Base-by-base conservation (phyloP, 1,284 basidiomycete genomes). In the Ceratobasidium sp. region DNA sequence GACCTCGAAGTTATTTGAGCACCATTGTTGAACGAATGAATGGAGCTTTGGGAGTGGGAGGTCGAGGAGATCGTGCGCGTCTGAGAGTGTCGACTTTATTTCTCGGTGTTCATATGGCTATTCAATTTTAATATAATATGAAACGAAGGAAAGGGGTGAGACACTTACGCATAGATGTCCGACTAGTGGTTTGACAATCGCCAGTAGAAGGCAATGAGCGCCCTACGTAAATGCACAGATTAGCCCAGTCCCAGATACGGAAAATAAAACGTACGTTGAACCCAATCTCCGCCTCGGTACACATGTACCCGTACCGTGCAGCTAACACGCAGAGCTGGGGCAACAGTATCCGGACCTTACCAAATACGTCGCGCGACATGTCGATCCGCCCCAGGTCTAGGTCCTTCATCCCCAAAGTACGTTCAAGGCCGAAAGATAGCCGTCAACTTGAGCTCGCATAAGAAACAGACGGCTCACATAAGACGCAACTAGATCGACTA, bases 1-100 rank as follows among this genome's bases (percentile, higher is more conserved):
- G 9, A 66, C 25, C 39, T 66, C 60, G 42, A 66, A 66, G 27
- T 66, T 53, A 23, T 66, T 53, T 21, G 50, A 46, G 39, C 14
- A 66, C 60, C 60, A 66, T 13, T n/a, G 9, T 29, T 54, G 49
- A 25, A 66, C 50, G 8, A 50, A 29, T 30, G 60, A 16, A 14
- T 50, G 50, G 19, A 66, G 49, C 27, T 66, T 33, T 23, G 49
- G 9, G 11, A 66, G 49, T 2, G 60, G 39, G 27, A 66, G 49
- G 41, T 66, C 60, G 16, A 66, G 50, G n/a, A 66, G 60, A 21
- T 54, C 2, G 14, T 66, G 39, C 1, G 60, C 60, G 11, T 54
- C 60, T 13, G 49, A 9, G 19, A 66, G 41, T 9, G 49, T 44
- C 8, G n/a, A 33, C 36, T 44, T 27, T 21, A 66, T 21, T 39